Evolutionary conservation across 768 basidiomycete species (phyloP).

Genomic region (Leucosporidium scottii): DNA sequence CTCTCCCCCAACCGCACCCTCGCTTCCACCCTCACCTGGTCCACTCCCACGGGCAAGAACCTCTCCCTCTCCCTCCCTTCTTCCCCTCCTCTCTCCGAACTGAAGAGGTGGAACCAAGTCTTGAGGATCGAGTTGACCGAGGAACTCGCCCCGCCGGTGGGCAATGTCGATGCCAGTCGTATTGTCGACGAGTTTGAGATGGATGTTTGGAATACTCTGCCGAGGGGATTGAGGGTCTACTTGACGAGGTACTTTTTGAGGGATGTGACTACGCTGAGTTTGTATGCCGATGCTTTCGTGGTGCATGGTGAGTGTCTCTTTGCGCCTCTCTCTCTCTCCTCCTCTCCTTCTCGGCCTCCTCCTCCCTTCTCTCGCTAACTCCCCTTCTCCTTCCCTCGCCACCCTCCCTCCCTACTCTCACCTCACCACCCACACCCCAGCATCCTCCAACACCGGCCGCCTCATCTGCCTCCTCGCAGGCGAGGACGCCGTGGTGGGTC

Average conservation of each 20-base stretch:
- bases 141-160: background rate
- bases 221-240: constrained; percentile 9
- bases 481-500: constrained; percentile 29
- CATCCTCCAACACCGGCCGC: constrained; percentile 15
- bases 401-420: background rate
- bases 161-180: background rate
- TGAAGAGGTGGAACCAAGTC: constrained; percentile 12
- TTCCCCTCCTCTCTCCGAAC: background rate
- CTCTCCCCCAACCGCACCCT: constrained; percentile 9
- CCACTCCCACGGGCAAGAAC: background rate
- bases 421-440: background rate
- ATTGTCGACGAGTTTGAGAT: constrained; percentile 11
- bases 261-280: constrained; percentile 12
- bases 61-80: constrained; percentile 11
- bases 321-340: background rate
- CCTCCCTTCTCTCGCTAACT: background rate
- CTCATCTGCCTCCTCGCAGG: constrained; percentile 16
- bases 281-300: constrained; percentile 30
- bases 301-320: constrained; percentile 15
- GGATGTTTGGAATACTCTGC: background rate
- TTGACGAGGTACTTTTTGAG: constrained; percentile 24
- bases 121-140: constrained; percentile 3
- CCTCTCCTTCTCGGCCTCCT: background rate
- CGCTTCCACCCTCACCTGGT: background rate
- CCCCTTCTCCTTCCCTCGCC: background rate